A percentile compares a stretch with the other conserved stretches of the same genome.
Conservation (phyloP, 2,329 filamentous ascomycete species). For the Rutstroemia sp. region DNA sequence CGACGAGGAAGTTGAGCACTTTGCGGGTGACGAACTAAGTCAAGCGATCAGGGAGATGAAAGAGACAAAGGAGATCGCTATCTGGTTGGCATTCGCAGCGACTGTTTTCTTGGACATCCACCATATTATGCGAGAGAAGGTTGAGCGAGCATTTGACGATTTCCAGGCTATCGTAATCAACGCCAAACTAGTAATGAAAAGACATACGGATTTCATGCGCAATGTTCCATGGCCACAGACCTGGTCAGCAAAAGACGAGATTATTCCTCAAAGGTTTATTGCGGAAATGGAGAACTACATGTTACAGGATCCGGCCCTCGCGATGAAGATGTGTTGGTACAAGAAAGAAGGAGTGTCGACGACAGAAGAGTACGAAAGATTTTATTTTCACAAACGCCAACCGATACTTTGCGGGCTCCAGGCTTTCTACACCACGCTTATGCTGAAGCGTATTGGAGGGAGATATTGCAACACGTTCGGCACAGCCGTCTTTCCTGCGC, state of each 20-base stretch:
- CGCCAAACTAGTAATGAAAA: background rate
- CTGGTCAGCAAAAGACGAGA: conserved; percentile 3
- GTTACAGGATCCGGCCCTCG: background rate
- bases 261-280: background rate
- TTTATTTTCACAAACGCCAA: conserved; percentile 11
- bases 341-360: background rate
- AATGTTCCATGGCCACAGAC: background rate
- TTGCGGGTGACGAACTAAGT: conserved; percentile 10
- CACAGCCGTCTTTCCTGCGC: conserved; percentile 7
- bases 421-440: conserved; percentile 2
- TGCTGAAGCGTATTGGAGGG: background rate
- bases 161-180: background rate
- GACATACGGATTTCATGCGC: conserved; percentile 2
- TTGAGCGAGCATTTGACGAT: background rate
- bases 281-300: background rate
- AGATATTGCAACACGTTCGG: background rate
- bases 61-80: conserved; percentile 6
- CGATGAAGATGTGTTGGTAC: background rate
- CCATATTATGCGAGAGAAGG: background rate
- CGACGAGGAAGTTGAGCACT: background rate
- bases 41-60: conserved; percentile 5
- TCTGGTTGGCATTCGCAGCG: conserved; percentile 15
- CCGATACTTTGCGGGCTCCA: conserved; percentile 13
- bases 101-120: conserved; percentile 12
- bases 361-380: background rate